These are phyloP conservation scores for Stentor coeruleus DNA, from an alignment of 73 alveolate species.

Conservation along the genomic window DNA sequence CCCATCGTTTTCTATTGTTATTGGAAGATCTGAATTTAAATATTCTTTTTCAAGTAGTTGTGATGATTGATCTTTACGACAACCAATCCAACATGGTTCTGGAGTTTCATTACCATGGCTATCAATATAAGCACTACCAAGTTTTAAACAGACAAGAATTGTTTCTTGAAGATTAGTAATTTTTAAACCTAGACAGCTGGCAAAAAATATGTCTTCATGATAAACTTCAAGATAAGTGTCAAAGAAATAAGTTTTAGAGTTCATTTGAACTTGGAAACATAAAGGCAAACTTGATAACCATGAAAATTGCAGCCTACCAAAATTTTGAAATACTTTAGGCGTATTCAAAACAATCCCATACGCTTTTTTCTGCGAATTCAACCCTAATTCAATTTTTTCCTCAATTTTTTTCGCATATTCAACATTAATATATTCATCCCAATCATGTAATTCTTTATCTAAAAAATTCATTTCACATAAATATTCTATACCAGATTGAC, in stretches of 20 bases:
- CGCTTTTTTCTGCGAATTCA: neutral
- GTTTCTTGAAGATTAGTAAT: neutral
- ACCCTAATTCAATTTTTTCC: neutral
- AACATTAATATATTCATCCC: neutral
- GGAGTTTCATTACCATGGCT: slow-evolving; percentile 46
- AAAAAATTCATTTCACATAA: neutral
- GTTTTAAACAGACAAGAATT: slow-evolving; percentile 40
- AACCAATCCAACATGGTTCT: slow-evolving; percentile 37
- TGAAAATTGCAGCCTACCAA: neutral
- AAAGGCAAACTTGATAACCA: neutral
- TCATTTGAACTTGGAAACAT: neutral
- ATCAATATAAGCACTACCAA: slow-evolving; percentile 53
- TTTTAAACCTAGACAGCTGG: neutral
- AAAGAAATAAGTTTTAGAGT: neutral
- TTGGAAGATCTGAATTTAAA: no score
- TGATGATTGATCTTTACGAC: slow-evolving; percentile 23
- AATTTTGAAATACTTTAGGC: neutral
- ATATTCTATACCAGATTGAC: neutral
- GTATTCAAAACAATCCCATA: neutral
- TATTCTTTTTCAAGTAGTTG: neutral
- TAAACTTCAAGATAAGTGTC: neutral
- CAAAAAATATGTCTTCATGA: neutral
- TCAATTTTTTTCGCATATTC: slow-evolving; percentile 8
- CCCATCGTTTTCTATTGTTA: slow-evolving; percentile 8
- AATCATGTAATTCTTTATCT: neutral